A percentile compares a stretch with the other conserved stretches of the same genome.
phyloP scores from a whole-genome alignment of 257 asterid species.

The Anisodus tanguticus region DNA sequence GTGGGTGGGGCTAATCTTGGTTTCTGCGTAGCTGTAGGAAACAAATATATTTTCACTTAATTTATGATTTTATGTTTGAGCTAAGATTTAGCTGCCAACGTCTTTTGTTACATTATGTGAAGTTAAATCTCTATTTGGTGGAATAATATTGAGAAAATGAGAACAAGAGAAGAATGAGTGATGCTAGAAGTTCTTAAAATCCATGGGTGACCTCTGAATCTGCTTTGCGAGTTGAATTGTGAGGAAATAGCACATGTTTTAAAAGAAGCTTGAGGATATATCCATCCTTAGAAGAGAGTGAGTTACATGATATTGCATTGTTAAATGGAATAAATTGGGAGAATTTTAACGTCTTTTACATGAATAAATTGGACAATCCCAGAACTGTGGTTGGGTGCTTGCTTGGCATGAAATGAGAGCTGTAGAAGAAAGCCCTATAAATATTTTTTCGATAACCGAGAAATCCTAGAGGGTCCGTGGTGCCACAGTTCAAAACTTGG shows the following conservation, averaged over 20 bases:
- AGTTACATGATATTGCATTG: conserved; percentile 19
- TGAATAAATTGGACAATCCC: background rate
- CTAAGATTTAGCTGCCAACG: background rate
- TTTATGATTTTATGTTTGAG: background rate
- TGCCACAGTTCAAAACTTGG: background rate
- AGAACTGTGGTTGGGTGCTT: background rate
- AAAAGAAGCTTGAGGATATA: background rate
- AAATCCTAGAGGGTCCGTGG: background rate
- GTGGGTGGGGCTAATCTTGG: background rate
- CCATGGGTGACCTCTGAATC: background rate
- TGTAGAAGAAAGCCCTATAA: background rate
- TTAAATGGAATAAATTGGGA: background rate
- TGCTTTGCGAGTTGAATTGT: background rate
- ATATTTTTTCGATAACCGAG: background rate
- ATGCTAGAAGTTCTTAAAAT: background rate
- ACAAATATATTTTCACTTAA: background rate
- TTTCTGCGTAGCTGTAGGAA: background rate
- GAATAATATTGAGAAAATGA: background rate
- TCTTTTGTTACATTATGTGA: background rate
- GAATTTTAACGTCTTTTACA: background rate
- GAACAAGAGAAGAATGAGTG: background rate
- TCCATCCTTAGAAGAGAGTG: background rate
- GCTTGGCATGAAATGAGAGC: background rate
- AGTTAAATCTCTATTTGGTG: background rate
- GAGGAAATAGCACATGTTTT: background rate